Conservation (phyloP, 192 early-diverging fungal species). For the Phlyctochytrium bullatum region DNA sequence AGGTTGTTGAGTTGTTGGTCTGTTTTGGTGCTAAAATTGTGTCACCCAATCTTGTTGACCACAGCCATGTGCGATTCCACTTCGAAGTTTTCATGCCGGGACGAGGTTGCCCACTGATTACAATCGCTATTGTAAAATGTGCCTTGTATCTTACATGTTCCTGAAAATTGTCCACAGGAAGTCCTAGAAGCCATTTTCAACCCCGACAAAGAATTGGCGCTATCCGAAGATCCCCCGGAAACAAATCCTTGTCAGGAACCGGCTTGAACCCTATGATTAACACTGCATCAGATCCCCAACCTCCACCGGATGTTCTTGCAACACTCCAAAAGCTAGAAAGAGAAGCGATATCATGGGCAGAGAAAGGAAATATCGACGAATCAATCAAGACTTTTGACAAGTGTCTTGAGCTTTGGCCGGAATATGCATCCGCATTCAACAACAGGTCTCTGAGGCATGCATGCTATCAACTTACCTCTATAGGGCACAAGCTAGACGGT, state of each 20-base stretch:
- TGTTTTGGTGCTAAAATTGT: too few relatives aligned
- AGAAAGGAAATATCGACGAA: conserved; percentile 35
- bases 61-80: too few relatives aligned
- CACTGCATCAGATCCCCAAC: neutral
- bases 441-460: conserved; percentile 48
- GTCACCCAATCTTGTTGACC: too few relatives aligned
- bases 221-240: conserved; percentile 72
- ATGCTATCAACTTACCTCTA: neutral
- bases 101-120: too few relatives aligned
- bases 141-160: too few relatives aligned
- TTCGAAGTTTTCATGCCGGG: too few relatives aligned
- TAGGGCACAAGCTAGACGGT: neutral
- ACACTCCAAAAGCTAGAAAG: conserved; percentile 36
- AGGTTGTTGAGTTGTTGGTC: too few relatives aligned
- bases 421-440: conserved; percentile 66
- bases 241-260: conserved; percentile 25
- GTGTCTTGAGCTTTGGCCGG: conserved; percentile 37
- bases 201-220: conserved; percentile 19
- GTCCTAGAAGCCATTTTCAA: conserved; percentile 19
- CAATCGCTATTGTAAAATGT: too few relatives aligned
- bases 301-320: neutral
- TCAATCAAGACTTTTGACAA: conserved; percentile 36
- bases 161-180: too few relatives aligned
- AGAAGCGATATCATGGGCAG: conserved; percentile 41
- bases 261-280: neutral